Base-by-base conservation (phyloP, 768 basidiomycete species). In the Zangia roseola region DNA sequence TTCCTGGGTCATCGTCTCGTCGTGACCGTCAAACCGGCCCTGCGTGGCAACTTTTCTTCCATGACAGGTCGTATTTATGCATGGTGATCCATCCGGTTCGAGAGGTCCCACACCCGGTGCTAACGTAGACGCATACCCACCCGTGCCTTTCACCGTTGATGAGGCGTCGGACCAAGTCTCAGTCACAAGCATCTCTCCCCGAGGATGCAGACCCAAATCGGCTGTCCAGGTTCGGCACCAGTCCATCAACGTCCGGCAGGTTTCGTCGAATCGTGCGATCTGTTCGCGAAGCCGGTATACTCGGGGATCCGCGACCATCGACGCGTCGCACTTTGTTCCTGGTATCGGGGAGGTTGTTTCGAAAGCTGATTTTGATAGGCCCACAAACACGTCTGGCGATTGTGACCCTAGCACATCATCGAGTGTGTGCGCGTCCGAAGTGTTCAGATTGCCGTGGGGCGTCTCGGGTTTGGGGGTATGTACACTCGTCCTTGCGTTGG, bases 241-340 rank as follows among this genome's bases (percentile, higher is more conserved):
- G 10, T 44, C 28, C 37, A 52, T 47, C 36, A 60, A 31, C 23
- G 24, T 25, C 23, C 40, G 47, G n/a, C 45, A 10, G 3, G 19
- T 21, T 13, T 33, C 45, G 16, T 61, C 45, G 14, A 25, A 46
- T 40, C 23, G 55, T 6, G 6, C 17, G 20, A 60, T 33, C 26
- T 42, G 49, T 14, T 37, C 30, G 14, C 55, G 45, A 23, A 60
- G 35, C 9, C n/a, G 30, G 30, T 20, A 17, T 3, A 50, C 17
- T 10, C 52, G 33, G n/a, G 59, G 59, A 31, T 60, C 55, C 25
- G 31, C 19, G 3, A 57, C 40, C 40, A n/a, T 31, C 31, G 31
- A 10, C 8, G 7, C 14, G 10, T 26, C 33, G 17, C 17, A 16
- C 9, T 43, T 40, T 25, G 40, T n/a, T 34, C 40, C 37, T 12